Evolutionary conservation across 164 flowering plant species (phyloP), one percentile per base, ranked within the genome.

Genomic region (Tetracentron sinense): DNA sequence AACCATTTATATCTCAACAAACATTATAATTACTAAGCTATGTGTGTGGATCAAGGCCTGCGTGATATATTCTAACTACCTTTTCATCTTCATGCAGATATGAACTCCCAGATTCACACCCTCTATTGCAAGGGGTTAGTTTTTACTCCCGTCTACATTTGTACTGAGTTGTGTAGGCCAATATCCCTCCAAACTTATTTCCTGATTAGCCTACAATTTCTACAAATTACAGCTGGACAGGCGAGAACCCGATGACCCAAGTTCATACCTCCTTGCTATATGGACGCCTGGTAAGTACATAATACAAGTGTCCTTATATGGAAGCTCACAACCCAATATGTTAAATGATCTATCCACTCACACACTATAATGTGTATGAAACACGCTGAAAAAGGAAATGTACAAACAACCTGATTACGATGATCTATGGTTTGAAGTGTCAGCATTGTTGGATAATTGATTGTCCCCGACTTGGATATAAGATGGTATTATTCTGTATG

Each of bases 41-140:
- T 4, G 14, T 12, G 15, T 8, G 44, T 38, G 14, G 44, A 38
- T 38, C 38, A 38, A 1, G 14, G 4, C 14, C 44, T 38, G 44
- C 5, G 14, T 8, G 8, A 16, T 38, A 38, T 10, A 38, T 38
- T 1, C 44, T 73, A 62, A 71, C 60, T 27, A 20, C 35, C 25
- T 70, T 44, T 69, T 66, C 44, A 51, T 25, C 50, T 26, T 69
- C 19, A 30, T 87, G 79, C 94, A 95, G 99, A 52, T 95, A 95
- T 59, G 98, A 95, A 75, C 89, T 95, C 64, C 98, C 97, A 71
- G 99, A 95, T 69, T 72, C 82, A 7, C 99, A 95, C 72, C 92
- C 91, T 64, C 97, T 95, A 49, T 61, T 95, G 49, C 42, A 79
- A 65, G 86, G 78, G 82, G 99, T 95, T 42, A 85, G 94, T 75